phyloP scores from a whole-genome alignment of 1,284 basidiomycete species.

The Sparassis latifolia region DNA sequence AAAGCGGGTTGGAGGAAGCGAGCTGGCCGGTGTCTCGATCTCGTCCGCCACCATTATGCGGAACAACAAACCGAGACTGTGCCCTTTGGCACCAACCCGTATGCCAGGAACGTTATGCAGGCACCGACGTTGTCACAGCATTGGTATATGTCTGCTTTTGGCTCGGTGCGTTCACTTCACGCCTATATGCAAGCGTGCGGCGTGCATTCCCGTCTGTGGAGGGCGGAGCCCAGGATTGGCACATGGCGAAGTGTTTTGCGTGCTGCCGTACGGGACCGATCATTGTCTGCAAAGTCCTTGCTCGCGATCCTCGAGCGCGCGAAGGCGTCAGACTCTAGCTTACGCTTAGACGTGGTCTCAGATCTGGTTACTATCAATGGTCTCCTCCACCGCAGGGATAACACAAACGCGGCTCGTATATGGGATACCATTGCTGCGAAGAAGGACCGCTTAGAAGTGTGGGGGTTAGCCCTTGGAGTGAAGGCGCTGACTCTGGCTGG shows the following conservation, averaged over 20 bases:
- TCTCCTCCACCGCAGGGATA: slow-evolving; percentile 36
- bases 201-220: neutral
- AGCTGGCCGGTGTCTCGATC: slow-evolving; percentile 32
- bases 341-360: slow-evolving; percentile 25
- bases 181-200: neutral
- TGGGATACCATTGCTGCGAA: slow-evolving; percentile 37
- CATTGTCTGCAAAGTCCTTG: slow-evolving; percentile 27
- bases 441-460: slow-evolving; percentile 31
- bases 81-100: neutral
- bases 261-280: slow-evolving; percentile 25
- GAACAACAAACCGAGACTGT: neutral
- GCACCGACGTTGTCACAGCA: neutral
- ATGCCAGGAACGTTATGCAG: neutral
- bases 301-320: slow-evolving; percentile 32
- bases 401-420: slow-evolving; percentile 32
- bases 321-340: slow-evolving; percentile 2
- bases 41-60: slow-evolving; percentile 23
- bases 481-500: slow-evolving; percentile 41
- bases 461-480: slow-evolving; percentile 44
- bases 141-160: slow-evolving; percentile 1
- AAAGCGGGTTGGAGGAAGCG: slow-evolving; percentile 35
- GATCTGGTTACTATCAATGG: slow-evolving; percentile 49
- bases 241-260: slow-evolving; percentile 15
- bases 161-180: neutral
- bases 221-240: too few species aligned